Evolutionary conservation across 169 alveolate genomes (phyloP), one percentile per base, ranked within the genome.

Genomic region (Amoebophrya sp.): DNA sequence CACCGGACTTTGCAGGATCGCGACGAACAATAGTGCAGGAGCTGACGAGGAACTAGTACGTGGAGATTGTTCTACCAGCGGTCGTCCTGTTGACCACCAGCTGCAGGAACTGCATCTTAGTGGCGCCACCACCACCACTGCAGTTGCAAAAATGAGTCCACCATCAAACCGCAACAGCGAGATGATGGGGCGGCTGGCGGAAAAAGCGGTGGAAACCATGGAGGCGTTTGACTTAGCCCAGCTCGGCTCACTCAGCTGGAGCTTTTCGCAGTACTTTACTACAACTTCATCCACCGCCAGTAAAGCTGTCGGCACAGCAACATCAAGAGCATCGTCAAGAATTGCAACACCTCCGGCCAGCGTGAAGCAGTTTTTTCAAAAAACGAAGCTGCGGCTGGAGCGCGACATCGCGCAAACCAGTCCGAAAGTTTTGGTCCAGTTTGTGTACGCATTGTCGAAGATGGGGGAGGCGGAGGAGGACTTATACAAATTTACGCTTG

Each of bases 391-490:
- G 35, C 83, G 83, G 12, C 29, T 66, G 7, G 83, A 66, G 18
- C 83, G 83, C 83, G 83, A 66, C 83, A n/a, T 66, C 38, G 83
- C 1, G 32, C 83, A 66, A 25, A 12, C 35, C 38, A 66, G 32
- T 2, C 83, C 83, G 83, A 66, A 66, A n/a, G 18, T 66, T n/a
- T 25, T 66, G 39, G 83, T 66, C 38, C 83, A 66, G 83, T 66
- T 66, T 66, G 83, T 66, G 39, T 66, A 66, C 83, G 83, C 83
- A 66, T 25, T 66, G 83, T 66, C 83, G 35, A 66, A 66, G 35
- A 25, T 25, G 29, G 32, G 32, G 7, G 83, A 7, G 35, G 83
- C 83, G 39, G 83, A 66, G 39, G 83, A 66, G 83, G 83, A 66
- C 10, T 25, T 66, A 25, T 66, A 7, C 35, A 2, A 25, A 0